Evolutionary conservation across 73 alveolate species (phyloP).

Genomic region (Paramecium biaurelia): DNA sequence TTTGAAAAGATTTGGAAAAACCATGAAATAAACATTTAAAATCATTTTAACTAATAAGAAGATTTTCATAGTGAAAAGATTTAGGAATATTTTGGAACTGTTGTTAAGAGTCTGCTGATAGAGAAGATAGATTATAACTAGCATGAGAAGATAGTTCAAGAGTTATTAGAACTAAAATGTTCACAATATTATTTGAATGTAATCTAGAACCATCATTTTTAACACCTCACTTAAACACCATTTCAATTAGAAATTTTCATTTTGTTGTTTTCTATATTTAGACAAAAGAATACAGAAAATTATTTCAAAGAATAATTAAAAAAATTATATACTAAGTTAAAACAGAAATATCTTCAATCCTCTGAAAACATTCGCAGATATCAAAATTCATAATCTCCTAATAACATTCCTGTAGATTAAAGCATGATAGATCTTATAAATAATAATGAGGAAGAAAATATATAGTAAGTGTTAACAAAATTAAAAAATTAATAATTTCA

Average conservation of each 20-base stretch:
- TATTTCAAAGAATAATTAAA: background rate
- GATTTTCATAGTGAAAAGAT: background rate
- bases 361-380: too few relatives aligned
- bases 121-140: background rate
- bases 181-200: background rate
- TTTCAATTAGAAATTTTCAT: background rate
- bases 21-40: background rate
- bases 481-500: background rate
- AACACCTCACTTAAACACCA: background rate
- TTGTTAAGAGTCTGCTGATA: background rate
- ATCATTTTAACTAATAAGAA: background rate
- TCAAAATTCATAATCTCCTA: too few relatives aligned
- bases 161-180: background rate
- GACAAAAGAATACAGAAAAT: background rate
- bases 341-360: background rate
- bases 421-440: too few relatives aligned
- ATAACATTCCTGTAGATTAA: too few relatives aligned
- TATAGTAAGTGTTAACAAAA: background rate
- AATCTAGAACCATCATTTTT: background rate
- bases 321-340: background rate
- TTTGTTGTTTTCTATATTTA: background rate
- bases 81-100: background rate
- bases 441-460: background rate
- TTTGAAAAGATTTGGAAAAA: background rate
- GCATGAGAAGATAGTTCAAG: background rate